Percentiles rank a stretch among this genome's conserved stretches.
Evolutionary conservation across 2,329 filamentous ascomycete species (phyloP).

Genomic region (Penicillium sp.): DNA sequence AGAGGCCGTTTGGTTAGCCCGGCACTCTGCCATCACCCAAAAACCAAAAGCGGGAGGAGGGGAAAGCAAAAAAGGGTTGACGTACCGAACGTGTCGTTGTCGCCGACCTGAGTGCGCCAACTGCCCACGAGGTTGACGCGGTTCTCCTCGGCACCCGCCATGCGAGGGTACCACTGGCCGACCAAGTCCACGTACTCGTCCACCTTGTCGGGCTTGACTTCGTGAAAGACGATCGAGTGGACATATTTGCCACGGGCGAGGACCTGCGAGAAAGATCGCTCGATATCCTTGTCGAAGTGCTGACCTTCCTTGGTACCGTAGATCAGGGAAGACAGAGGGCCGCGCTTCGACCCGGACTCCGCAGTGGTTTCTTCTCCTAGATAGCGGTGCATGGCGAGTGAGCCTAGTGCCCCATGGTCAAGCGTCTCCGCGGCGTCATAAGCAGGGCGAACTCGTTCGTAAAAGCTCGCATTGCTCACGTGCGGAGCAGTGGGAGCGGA

Average conservation of each 20-base stretch:
- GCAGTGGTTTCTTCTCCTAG: constrained; percentile 54
- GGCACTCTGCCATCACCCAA: neutral
- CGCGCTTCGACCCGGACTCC: constrained; percentile 60
- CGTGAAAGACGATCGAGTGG: constrained; percentile 93
- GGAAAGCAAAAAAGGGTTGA: neutral
- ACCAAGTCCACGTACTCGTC: constrained; percentile 91
- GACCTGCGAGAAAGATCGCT: constrained; percentile 92
- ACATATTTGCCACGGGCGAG: constrained; percentile 96
- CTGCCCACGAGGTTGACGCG: constrained; percentile 95
- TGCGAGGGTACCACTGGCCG: constrained; percentile 83
- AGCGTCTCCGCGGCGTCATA: constrained; percentile 37
- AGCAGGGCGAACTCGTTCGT: constrained; percentile 23
- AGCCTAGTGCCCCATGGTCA: constrained; percentile 51
- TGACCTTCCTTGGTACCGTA: constrained; percentile 95
- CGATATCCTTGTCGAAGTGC: constrained; percentile 90
- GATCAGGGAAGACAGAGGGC: constrained; percentile 76
- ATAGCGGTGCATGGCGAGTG: constrained; percentile 50
- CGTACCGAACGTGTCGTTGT: constrained; percentile 90
- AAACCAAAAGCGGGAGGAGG: too few relatives aligned
- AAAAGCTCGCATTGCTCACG: constrained; percentile 43
- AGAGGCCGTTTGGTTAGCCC: neutral
- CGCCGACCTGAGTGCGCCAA: constrained; percentile 96
- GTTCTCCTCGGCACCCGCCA: constrained; percentile 78
- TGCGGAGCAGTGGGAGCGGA: constrained; percentile 41
- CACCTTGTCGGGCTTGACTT: constrained; percentile 90